These are phyloP conservation scores for Arabidopsis arenosa DNA, from an alignment of 345 rosid species.

Conservation along the genomic window DNA sequence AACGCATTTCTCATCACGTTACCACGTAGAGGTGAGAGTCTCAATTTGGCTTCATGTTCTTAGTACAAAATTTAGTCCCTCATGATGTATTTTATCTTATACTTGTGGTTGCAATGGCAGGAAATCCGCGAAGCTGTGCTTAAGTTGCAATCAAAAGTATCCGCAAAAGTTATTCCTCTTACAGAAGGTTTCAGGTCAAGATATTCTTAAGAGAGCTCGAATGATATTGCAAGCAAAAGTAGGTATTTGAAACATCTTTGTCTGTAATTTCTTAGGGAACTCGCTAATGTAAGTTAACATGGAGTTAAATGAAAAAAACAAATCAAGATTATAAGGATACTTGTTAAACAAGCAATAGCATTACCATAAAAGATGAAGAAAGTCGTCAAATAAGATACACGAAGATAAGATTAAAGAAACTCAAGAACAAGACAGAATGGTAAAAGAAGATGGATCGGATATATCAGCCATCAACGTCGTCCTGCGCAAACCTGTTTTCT, in stretches of 20 bases:
- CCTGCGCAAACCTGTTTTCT: neutral
- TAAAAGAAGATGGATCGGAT: too few relatives aligned
- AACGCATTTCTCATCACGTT: conserved; percentile 94
- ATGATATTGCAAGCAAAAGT: conserved; percentile 15
- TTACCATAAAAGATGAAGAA: too few relatives aligned
- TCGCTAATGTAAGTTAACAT: conserved; percentile 23
- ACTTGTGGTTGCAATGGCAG: conserved; percentile 49
- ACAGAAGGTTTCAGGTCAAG: conserved; percentile 92
- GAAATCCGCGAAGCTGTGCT: conserved; percentile 76
- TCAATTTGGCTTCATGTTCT: conserved; percentile 18
- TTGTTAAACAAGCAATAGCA: too few relatives aligned
- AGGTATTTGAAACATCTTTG: conserved; percentile 13
- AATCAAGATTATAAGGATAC: too few relatives aligned
- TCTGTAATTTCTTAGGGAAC: conserved; percentile 24
- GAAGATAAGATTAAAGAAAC: too few relatives aligned
- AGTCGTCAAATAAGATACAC: too few relatives aligned
- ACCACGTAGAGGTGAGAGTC: conserved; percentile 72
- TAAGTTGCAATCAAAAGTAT: conserved; percentile 79
- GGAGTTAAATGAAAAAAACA: neutral
- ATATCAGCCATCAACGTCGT: neutral
- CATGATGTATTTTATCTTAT: neutral
- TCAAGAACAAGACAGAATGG: too few relatives aligned
- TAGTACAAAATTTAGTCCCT: neutral
- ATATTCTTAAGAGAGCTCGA: conserved; percentile 43
- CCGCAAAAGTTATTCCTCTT: conserved; percentile 86